Base-by-base conservation (phyloP, 2,329 filamentous ascomycete genomes). In the Ambrosiella cleistominuta region DNA sequence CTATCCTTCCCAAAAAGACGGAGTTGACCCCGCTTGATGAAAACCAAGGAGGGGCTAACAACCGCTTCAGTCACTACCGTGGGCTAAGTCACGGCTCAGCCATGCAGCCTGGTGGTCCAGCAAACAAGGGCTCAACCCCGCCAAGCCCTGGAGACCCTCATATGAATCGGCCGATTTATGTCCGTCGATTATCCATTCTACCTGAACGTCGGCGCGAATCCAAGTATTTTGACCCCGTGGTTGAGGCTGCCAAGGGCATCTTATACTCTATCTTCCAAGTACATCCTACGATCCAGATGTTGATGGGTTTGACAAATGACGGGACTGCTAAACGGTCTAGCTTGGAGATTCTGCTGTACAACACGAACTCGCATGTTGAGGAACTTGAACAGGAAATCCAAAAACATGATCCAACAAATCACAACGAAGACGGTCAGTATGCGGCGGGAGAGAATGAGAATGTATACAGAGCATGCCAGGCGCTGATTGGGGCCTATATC, bases 1-100 rank as follows among this genome's bases (percentile, higher is more conserved):
- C 78, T 5, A 76, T 82, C 38, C 74, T 83, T 39, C 77, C 79
- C 0, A 80, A 74, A 64, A 81, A 80, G 63, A 77, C 77, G 2
- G 80, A 83, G 61, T 70, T 84, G 3, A 78, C 77, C 42, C 83
- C 80, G 0, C 70, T 84, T 13, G 80, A 83, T 59, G 81, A 84
- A 65, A 75, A 72, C 7, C 76, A 81, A 63, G 75, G 71, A n/a
- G 54, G 47, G n/a, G 56, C 51, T 5, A 79, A 77, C 63, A 82
- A 83, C 62, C 76, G 81, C 19, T 81, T 82, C 65, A 83, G 80
- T 63, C 81, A 84, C 65, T 83, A 82, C 62, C 77, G 81, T 55
- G 81, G 81, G 12, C 70, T 84, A 42, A 84, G 81, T 62, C 80
- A 84, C 62, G 81, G 81, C n/a, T 84, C 81, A 37, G 82, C 81